Conservation (phyloP, 1,284 basidiomycete genomes). For the Marasmius tenuissimus region DNA sequence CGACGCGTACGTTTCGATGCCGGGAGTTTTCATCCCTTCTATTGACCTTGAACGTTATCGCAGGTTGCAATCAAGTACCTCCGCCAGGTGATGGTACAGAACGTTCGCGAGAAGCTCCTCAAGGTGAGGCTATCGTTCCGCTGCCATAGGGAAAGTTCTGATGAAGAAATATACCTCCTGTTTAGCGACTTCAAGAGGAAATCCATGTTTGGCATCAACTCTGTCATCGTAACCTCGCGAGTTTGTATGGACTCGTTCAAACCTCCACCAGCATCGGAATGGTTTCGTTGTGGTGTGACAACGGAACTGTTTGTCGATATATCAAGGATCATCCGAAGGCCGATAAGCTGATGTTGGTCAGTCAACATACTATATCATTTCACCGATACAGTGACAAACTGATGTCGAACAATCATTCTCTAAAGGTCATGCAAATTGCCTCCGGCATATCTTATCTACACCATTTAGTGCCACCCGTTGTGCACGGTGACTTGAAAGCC, state of each 20-base stretch:
- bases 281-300: conserved; percentile 61
- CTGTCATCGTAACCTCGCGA: conserved; percentile 50
- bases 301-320: conserved; percentile 52
- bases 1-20: conserved; percentile 27
- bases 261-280: conserved; percentile 49
- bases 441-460: conserved; percentile 55
- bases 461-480: conserved; percentile 46
- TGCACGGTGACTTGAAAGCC: conserved; percentile 61
- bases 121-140: conserved; percentile 31
- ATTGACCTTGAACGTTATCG: neutral
- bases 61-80: conserved; percentile 58
- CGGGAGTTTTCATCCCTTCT: neutral
- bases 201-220: conserved; percentile 53
- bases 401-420: neutral
- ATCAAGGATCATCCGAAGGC: conserved; percentile 37
- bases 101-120: conserved; percentile 50
- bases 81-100: conserved; percentile 49
- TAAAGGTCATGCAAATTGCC: conserved; percentile 50
- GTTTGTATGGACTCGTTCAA: conserved; percentile 51
- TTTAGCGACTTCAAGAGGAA: conserved; percentile 51
- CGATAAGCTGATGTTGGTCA: conserved; percentile 45
- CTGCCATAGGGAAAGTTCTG: neutral
- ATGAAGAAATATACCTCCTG: no score
- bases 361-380: conserved; percentile 16
- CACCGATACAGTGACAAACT: neutral